These are phyloP conservation scores for Keithomyces neogunnii DNA, from an alignment of 2,329 filamentous ascomycete genomes.

Conservation along the genomic window DNA sequence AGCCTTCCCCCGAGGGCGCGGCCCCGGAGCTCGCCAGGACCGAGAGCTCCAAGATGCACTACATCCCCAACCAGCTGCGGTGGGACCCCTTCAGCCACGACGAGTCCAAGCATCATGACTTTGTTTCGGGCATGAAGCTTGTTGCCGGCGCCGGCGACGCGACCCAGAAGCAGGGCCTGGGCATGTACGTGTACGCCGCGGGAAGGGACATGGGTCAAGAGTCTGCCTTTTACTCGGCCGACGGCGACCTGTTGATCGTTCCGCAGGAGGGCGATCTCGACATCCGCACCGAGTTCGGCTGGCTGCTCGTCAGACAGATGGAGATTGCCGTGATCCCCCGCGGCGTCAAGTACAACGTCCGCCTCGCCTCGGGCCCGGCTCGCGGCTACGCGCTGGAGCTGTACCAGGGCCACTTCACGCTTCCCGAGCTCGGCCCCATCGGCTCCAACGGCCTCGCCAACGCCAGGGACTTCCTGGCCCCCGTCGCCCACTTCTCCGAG, in stretches of 20 bases:
- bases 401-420: conserved; percentile 62
- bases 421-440: conserved; percentile 66
- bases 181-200: conserved; percentile 73
- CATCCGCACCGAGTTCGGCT: conserved; percentile 69
- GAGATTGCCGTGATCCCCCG: conserved; percentile 72
- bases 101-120: conserved; percentile 39
- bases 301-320: conserved; percentile 65
- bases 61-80: conserved; percentile 66
- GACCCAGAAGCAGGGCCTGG: conserved; percentile 68
- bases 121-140: conserved; percentile 53
- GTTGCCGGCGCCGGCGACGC: conserved; percentile 75
- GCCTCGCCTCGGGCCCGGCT: conserved; percentile 51
- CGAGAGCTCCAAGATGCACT: conserved; percentile 21
- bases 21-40: conserved; percentile 8
- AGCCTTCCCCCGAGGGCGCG: conserved; percentile 29
- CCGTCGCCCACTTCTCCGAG: conserved; percentile 60
- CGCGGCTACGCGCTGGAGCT: conserved; percentile 70
- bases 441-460: conserved; percentile 70
- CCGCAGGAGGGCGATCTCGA: conserved; percentile 66
- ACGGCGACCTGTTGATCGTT: conserved; percentile 71
- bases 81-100: conserved; percentile 77
- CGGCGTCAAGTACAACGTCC: conserved; percentile 65
- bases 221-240: conserved; percentile 75
- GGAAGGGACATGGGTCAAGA: conserved; percentile 68
- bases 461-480: conserved; percentile 65